These are phyloP conservation scores for Endoconidiophora polonica DNA, from an alignment of 2,329 filamentous ascomycete species.

Conservation along the genomic window DNA sequence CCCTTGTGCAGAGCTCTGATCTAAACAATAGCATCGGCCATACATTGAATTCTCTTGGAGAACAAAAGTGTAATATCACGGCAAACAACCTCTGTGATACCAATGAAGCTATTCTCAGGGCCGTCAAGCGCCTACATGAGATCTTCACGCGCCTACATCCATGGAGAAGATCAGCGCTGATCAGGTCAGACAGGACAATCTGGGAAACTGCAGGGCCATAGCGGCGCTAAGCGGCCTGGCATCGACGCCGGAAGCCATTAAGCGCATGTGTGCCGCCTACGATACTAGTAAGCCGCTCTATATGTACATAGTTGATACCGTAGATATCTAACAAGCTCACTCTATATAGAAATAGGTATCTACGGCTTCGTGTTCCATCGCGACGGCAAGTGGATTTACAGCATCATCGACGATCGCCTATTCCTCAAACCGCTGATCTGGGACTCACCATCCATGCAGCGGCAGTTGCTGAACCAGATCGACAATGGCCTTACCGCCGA, in stretches of 20 bases:
- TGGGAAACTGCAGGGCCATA: conserved; percentile 75
- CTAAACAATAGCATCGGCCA: conserved; percentile 47
- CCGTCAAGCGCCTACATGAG: conserved; percentile 59
- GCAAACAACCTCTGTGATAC: conserved; percentile 18
- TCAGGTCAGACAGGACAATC: conserved; percentile 60
- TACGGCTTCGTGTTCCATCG: conserved; percentile 82
- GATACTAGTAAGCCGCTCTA: conserved; percentile 34
- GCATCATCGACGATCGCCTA: conserved; percentile 80
- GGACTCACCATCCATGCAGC: conserved; percentile 60
- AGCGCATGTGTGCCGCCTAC: conserved; percentile 58
- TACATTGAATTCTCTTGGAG: conserved; percentile 36
- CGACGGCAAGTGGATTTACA: conserved; percentile 83
- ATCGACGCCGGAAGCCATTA: conserved; percentile 53
- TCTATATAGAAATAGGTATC: conserved; percentile 45
- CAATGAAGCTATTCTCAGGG: conserved; percentile 44
- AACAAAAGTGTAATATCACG: conserved; percentile 33
- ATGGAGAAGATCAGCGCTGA: conserved; percentile 46
- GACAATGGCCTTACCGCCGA: conserved; percentile 55
- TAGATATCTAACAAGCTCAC: neutral
- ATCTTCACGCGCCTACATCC: conserved; percentile 61
- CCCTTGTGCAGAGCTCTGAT: conserved; percentile 38
- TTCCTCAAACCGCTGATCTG: conserved; percentile 71
- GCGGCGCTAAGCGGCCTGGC: conserved; percentile 61
- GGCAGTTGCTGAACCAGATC: conserved; percentile 57
- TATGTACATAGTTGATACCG: neutral